Base-by-base conservation (phyloP, 2,329 filamentous ascomycete genomes). In the Aspergillus jensenii region DNA sequence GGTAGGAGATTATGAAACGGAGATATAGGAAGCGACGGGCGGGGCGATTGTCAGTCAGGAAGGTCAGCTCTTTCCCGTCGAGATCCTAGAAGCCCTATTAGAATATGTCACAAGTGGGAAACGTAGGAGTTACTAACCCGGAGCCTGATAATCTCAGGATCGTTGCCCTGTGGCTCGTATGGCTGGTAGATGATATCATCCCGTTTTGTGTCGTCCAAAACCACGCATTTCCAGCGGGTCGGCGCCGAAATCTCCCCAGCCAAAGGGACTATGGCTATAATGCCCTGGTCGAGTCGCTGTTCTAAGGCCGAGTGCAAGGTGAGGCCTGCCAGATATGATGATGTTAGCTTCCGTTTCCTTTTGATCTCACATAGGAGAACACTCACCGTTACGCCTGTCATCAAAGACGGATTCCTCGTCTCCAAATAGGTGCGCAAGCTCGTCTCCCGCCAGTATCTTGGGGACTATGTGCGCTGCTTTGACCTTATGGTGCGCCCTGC, bases 1-100 rank as follows among this genome's bases (percentile, higher is more conserved):
- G 17, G 52, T 65, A 65, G 3, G 65, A 64, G 17, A 66, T 61
- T 0, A 68, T 35, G 45, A 61, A 68, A 9, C 64, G 46, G 47
- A 67, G 66, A 49, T 64, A 66, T 6, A 68, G 62, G 37, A 63
- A 67, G 27, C 62, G 37, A 4, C 54, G 51, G 8, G 61, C 53
- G 27, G 65, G 65, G 4, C 61, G 54, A n/a, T 62, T 61, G 2
- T 62, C 47, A 12, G 50, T 58, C 11, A 58, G 43, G 43, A 67
- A 66, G 6, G 17, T 52, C 14, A 67, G 46, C 17, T 55, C 47
- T 31, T 53, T 59, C 12, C 55, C 50, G 48, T 67, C 52, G 6
- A 68, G 41, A 27, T 65, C 60, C 64, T 65, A 50, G 17, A 51
- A 21, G 3, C 21, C 21, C 21, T 21, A 21, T 21, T 21, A 21